A percentile compares a stretch with the other conserved stretches of the same genome.
Evolutionary conservation across 2,329 filamentous ascomycete genomes (phyloP).

Genomic region (Blumeria graminis): DNA sequence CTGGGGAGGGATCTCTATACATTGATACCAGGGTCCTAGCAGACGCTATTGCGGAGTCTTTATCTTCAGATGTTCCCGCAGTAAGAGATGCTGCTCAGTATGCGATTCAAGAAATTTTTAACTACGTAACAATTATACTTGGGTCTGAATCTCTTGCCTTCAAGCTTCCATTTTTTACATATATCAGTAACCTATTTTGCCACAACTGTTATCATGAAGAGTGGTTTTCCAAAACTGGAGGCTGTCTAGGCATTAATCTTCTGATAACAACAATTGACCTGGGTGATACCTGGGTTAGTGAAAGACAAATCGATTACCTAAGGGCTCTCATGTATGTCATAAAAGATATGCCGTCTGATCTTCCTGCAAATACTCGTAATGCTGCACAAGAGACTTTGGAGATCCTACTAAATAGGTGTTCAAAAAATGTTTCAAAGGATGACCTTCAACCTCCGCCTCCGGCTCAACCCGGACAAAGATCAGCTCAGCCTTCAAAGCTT

Average conservation of each 20-base stretch:
- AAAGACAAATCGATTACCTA: constrained; percentile 69
- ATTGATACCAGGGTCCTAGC: constrained; percentile 72
- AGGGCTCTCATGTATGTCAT: constrained; percentile 89
- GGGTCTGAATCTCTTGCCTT: constrained; percentile 48
- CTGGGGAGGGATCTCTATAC: constrained; percentile 67
- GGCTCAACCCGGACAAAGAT: constrained; percentile 29
- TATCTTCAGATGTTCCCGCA: constrained; percentile 60
- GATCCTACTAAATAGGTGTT: constrained; percentile 53
- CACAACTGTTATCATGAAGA: constrained; percentile 95
- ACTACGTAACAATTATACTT: constrained; percentile 54
- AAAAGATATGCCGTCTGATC: constrained; percentile 89
- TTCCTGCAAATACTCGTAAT: constrained; percentile 69
- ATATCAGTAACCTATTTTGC: constrained; percentile 63
- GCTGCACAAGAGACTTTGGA: constrained; percentile 68
- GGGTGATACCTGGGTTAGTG: constrained; percentile 58
- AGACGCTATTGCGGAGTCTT: constrained; percentile 70
- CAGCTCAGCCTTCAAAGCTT: constrained; percentile 38
- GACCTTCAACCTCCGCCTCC: constrained; percentile 32
- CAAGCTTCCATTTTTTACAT: constrained; percentile 60
- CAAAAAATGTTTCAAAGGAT: constrained; percentile 55
- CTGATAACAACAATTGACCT: constrained; percentile 67
- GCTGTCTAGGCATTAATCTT: constrained; percentile 71
- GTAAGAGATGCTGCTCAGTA: constrained; percentile 66
- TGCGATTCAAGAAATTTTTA: constrained; percentile 55
- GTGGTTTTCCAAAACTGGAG: constrained; percentile 94